phyloP scores from a whole-genome alignment of 139 green algal genomes.

The Mychonastes homosphaera region DNA sequence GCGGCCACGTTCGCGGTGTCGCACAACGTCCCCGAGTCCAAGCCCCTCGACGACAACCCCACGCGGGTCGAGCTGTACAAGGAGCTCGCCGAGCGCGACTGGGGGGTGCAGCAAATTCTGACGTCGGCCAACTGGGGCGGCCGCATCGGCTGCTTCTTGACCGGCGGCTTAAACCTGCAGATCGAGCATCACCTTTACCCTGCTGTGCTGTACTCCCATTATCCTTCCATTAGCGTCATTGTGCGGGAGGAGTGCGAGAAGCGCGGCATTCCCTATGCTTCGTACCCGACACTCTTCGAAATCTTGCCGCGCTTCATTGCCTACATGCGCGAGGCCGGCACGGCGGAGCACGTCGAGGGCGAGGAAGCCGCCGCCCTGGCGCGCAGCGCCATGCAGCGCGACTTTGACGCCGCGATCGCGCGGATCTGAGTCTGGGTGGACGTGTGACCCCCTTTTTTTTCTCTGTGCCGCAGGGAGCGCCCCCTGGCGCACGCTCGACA shows the following conservation, averaged over 20 bases:
- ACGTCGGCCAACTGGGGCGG: constrained; percentile 75
- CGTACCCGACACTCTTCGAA: constrained; percentile 53
- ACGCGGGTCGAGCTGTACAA: constrained; percentile 1
- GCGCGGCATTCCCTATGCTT: constrained; percentile 53
- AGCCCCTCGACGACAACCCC: constrained; percentile 33
- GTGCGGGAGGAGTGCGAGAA: constrained; percentile 60
- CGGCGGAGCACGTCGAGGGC: constrained; percentile 28
- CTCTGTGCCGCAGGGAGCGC: no score
- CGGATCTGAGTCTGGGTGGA: no score
- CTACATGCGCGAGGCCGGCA: constrained; percentile 37
- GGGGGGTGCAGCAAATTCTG: constrained; percentile 67
- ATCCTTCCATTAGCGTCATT: constrained; percentile 66
- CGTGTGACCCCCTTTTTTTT: no score
- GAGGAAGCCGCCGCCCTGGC: no score
- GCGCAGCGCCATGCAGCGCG: no score
- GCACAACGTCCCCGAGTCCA: constrained; percentile 71
- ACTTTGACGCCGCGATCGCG: no score
- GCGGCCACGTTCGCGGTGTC: constrained; percentile 65
- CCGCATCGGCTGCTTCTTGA: constrained; percentile 74
- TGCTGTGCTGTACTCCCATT: constrained; percentile 66
- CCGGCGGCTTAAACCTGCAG: constrained; percentile 67
- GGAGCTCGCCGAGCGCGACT: constrained; percentile 40
- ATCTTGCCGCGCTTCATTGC: constrained; percentile 33
- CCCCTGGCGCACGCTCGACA: no score
- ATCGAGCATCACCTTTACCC: constrained; percentile 78